These are phyloP conservation scores for Solanum stenotomum DNA, from an alignment of 257 asterid species.

Conservation along the genomic window DNA sequence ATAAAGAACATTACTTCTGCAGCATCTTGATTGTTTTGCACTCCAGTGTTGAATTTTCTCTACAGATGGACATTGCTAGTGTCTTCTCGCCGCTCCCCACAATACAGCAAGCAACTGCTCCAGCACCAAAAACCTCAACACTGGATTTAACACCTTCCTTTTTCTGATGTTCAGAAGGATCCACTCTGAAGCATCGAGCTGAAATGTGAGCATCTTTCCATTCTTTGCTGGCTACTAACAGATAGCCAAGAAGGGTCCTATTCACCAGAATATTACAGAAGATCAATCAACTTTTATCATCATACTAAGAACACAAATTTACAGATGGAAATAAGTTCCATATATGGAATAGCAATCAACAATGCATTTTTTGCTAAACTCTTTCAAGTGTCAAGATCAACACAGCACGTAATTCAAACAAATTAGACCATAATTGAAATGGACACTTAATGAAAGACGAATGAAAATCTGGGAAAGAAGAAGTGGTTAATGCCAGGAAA, in stretches of 20 bases:
- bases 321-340: neutral
- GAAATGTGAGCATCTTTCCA: conserved; percentile 50
- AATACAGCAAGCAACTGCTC: conserved; percentile 69
- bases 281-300: neutral
- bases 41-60: conserved; percentile 33
- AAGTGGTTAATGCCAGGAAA: neutral
- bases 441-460: neutral
- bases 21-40: conserved; percentile 38
- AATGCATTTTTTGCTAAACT: neutral
- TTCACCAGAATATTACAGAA: neutral
- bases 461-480: neutral
- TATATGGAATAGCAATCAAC: neutral
- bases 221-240: conserved; percentile 65
- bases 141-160: conserved; percentile 45
- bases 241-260: conserved; percentile 76
- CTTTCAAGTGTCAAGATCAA: neutral
- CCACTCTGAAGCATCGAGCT: conserved; percentile 53
- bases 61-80: conserved; percentile 31
- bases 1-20: conserved; percentile 50
- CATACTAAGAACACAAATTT: neutral
- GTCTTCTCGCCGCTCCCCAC: conserved; percentile 24
- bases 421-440: neutral
- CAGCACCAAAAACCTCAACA: conserved; percentile 72
- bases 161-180: conserved; percentile 33
- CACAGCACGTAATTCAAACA: neutral